Base-by-base conservation (phyloP, 495 filamentous ascomycete species). In the Friedmanniomyces simplex region DNA sequence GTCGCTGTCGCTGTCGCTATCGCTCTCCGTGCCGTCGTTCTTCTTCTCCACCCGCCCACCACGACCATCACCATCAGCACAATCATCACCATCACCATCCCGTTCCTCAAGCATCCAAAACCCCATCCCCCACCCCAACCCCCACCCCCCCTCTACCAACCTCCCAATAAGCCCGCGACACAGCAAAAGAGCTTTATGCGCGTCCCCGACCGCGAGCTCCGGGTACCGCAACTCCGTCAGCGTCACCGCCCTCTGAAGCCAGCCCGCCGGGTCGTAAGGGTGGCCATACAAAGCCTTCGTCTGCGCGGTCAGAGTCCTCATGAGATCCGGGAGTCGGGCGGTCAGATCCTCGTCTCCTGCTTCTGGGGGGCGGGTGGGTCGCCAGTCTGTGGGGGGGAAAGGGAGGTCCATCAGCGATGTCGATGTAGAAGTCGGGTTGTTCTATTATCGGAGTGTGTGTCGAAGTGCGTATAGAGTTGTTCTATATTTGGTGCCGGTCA, bases 161-260 rank as follows among this genome's bases (percentile, higher is more conserved):
- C 16, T 28, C 24, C 21, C 48, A 49, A 53, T 16, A 1, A 20
- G 24, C 12, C 4, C 36, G 11, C 42, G 50, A n/a, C 32, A 45
- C 16, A 66, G 43, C 14, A 57, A 37, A 18, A 21, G 24, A 3
- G 57, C 56, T 47, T 66, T 66, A 24, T 52, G 58, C 8, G 61
- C 52, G 49, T 66, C 63, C 2, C 63, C 63, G 8, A 52, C 50
- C 22, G 63, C 63, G 18, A 64, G 57, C 47, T 66, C 63, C 14
- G 63, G 63, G 50, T 57, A 66, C 18, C 48, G 45, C 25, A 66
- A 14, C 13, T 39, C 21, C 21, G 20, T n/a, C 20, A 66, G 36
- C 1, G 24, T 34, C 1, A 41, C 7, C 8, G 46, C 63, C 2
- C 63, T 32, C 0, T 13, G 2, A 16, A 54, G 18, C 63, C 63